These are phyloP conservation scores for Ophiostoma ulmi DNA, from an alignment of 2,329 filamentous ascomycete genomes.

Conservation along the genomic window DNA sequence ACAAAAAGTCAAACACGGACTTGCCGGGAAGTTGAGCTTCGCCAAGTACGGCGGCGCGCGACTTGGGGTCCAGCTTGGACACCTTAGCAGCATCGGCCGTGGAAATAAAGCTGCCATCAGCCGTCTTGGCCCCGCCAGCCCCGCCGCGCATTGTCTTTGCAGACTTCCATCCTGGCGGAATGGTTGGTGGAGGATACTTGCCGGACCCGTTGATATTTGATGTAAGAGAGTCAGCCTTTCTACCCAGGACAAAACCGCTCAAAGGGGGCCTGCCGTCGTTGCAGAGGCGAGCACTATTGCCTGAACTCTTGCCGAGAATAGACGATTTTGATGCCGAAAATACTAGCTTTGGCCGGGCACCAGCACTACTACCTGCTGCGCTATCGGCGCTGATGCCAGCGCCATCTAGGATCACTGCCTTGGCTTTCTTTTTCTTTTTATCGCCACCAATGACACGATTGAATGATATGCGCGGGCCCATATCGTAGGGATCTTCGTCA, in stretches of 20 bases:
- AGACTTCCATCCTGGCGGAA: conserved; percentile 71
- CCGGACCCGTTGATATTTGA: conserved; percentile 40
- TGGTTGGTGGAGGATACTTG: conserved; percentile 59
- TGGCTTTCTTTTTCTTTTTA: conserved; percentile 70
- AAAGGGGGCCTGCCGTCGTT: conserved; percentile 77
- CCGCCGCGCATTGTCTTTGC: conserved; percentile 42
- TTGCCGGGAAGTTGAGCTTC: conserved; percentile 80
- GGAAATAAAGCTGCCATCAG: conserved; percentile 49
- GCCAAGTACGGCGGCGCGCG: conserved; percentile 73
- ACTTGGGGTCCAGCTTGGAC: conserved; percentile 68
- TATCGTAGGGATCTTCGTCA: conserved; percentile 88
- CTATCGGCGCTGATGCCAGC: neutral
- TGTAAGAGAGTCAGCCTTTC: conserved; percentile 44
- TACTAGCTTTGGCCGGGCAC: conserved; percentile 54
- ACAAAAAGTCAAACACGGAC: conserved; percentile 92
- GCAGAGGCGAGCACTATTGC: conserved; percentile 57
- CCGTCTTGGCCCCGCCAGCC: conserved; percentile 18
- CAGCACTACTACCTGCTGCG: conserved; percentile 40
- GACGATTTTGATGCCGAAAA: conserved; percentile 59
- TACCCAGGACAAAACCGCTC: conserved; percentile 71
- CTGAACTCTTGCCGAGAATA: conserved; percentile 37
- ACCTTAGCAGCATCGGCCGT: conserved; percentile 71
- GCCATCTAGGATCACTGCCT: neutral
- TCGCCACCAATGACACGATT: conserved; percentile 75
- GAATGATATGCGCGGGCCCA: conserved; percentile 86